phyloP scores from a whole-genome alignment of 805 yeast species.

The Nakazawaea sp. region DNA sequence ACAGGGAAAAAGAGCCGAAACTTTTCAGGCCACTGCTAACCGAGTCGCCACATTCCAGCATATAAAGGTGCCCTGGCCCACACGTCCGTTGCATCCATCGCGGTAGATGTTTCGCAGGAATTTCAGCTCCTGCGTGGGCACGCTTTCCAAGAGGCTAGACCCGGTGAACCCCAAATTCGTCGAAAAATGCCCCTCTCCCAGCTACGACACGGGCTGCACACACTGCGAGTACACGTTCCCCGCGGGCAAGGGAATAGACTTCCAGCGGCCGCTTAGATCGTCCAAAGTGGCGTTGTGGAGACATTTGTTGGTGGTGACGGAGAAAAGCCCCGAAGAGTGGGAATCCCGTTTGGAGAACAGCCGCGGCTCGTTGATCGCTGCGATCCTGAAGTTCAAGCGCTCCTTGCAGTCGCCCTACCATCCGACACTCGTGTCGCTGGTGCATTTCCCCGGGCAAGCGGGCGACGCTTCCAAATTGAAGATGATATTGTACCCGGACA shows the following conservation, averaged over 20 bases:
- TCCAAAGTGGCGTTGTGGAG: conserved; percentile 48
- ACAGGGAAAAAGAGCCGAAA: too few species aligned
- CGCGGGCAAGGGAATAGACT: conserved; percentile 32
- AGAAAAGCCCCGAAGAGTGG: conserved; percentile 31
- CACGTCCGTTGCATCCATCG: too few species aligned
- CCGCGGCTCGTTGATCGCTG: conserved; percentile 36
- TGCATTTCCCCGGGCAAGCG: conserved; percentile 20
- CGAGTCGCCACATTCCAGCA: too few species aligned
- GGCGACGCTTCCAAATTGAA: conserved; percentile 14
- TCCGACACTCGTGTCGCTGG: conserved; percentile 46
- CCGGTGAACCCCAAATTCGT: conserved; percentile 11
- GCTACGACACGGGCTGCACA: conserved; percentile 56
- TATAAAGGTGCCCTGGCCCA: too few species aligned
- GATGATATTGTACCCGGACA: conserved; percentile 54
- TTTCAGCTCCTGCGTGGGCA: neutral
- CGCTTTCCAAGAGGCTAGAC: conserved; percentile 3
- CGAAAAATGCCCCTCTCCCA: conserved; percentile 41
- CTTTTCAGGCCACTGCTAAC: too few species aligned
- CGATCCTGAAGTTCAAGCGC: conserved; percentile 29
- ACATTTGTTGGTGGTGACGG: conserved; percentile 42
- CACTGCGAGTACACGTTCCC: conserved; percentile 43
- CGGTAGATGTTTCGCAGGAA: too few species aligned
- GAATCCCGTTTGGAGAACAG: conserved; percentile 43
- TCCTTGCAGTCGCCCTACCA: conserved; percentile 30
- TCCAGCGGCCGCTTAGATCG: conserved; percentile 30